Evolutionary conservation across 2,329 filamentous ascomycete species (phyloP), one percentile per base, ranked within the genome.

Genomic region (Zasmidium angulare): DNA sequence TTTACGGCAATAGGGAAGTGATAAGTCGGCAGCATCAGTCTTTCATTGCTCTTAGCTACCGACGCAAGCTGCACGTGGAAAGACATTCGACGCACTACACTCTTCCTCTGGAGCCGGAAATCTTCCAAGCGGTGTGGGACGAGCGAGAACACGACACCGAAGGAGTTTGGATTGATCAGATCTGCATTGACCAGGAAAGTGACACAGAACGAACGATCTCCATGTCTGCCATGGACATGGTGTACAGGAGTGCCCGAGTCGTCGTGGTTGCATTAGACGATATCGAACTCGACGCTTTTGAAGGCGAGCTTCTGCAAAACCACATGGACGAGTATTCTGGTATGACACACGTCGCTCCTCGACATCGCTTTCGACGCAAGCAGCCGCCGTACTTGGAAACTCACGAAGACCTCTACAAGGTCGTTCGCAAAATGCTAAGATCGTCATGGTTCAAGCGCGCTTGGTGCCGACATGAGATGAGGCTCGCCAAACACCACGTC

Each of bases 391-490:
- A 66, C 26, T 63, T 73, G 31, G 71, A 72, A 12, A 64, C 62
- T 17, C 69, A 70, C 46, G 69, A 73, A 3, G 66, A 69, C 29
- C 52, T 73, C 49, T 71, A 68, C 59, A 59, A 66, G 50, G 46
- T 77, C 68, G 57, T 70, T 68, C 59, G 72, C 66, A 68, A 76
- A 69, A 59, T 79, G 6, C 63, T 78, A 20, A 68, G 67, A 31
- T 78, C 77, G 11, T 72, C 71, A 1, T 79, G 76, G 75, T 79
- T 79, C 62, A 72, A 74, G 51, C 69, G 77, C 46, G 77, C 77
- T 10, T 79, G 77, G 77, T 79, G 77, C 58, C 66, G 72, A 50
- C 76, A 78, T 58, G 77, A 79, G 66, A 77, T 79, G 75, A 67
- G 72, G 23, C 67, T 78, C 49, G 76, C 72, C 4, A 70, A 71